These are phyloP conservation scores for Vaccinium darrowii DNA, from an alignment of 148 eudicot genomes.

Conservation along the genomic window DNA sequence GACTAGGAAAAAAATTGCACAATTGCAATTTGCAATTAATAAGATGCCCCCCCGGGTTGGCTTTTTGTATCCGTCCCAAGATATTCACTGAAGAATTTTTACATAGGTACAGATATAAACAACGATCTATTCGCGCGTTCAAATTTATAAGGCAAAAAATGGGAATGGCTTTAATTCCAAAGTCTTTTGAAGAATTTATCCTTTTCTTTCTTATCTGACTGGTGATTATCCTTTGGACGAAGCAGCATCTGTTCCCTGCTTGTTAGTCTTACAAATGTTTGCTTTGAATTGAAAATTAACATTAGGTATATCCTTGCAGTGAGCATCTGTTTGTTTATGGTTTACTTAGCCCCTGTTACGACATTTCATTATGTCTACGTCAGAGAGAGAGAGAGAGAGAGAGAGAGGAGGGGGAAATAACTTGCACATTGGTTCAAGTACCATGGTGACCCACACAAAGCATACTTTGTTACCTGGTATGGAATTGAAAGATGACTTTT, in stretches of 20 bases:
- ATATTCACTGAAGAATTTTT: not conserved
- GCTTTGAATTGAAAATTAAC: slow-evolving; percentile 4
- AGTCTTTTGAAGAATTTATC: not conserved
- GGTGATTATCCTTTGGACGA: not conserved
- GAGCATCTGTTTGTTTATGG: not conserved
- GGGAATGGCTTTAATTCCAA: not conserved
- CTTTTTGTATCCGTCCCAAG: too few relatives aligned
- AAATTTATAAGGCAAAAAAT: not conserved
- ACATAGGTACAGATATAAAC: not conserved
- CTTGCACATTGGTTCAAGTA: not conserved
- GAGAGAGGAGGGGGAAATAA: not conserved
- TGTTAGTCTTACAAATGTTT: slow-evolving; percentile 5
- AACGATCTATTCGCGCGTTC: not conserved
- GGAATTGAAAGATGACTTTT: not conserved
- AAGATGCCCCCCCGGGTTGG: too few relatives aligned
- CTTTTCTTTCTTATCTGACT: not conserved
- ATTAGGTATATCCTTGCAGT: not conserved
- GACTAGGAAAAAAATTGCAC: too few relatives aligned
- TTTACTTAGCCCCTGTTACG: not conserved
- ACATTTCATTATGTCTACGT: not conserved
- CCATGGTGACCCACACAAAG: too few relatives aligned
- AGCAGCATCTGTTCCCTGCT: slow-evolving; percentile 4
- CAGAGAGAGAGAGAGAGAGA: too few relatives aligned
- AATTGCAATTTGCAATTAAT: too few relatives aligned
- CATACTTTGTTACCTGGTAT: not conserved